Conservation (phyloP, 1,284 basidiomycete species). For the Tilletiopsis washingtonensis region DNA sequence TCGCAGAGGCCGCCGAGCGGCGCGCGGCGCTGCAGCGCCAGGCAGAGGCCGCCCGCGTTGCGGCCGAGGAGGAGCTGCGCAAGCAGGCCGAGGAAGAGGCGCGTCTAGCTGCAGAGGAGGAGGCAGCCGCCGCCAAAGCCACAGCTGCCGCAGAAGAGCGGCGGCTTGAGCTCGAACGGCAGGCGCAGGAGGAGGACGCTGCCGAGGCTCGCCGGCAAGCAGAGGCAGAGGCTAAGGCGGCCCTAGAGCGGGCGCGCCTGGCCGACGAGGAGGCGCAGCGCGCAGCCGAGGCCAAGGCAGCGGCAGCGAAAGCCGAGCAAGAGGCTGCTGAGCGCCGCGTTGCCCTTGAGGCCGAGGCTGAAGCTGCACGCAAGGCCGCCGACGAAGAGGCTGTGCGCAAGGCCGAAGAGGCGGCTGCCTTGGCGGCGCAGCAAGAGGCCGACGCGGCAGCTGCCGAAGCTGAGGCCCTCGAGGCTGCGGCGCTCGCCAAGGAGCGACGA, state of each 20-base stretch:
- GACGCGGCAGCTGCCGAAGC: conserved; percentile 28
- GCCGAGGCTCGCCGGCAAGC: too few relatives aligned
- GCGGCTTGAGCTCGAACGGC: too few relatives aligned
- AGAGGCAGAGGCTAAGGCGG: too few relatives aligned
- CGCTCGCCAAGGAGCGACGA: conserved; percentile 29
- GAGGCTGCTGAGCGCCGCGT: too few relatives aligned
- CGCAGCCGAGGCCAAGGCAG: neutral
- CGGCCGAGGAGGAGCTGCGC: conserved; percentile 6
- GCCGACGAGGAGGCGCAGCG: too few relatives aligned
- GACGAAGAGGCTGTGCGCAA: conserved; percentile 15
- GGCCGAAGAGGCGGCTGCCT: conserved; percentile 19
- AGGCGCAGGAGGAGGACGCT: too few relatives aligned
- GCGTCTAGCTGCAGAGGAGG: conserved; percentile 1
- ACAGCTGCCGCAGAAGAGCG: too few relatives aligned
- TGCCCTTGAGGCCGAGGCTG: conserved; percentile 3
- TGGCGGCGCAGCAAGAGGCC: conserved; percentile 29
- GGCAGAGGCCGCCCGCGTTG: neutral
- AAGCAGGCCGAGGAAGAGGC: conserved; percentile 11
- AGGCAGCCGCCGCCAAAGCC: neutral
- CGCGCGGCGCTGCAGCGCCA: neutral
- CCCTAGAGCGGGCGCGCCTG: too few relatives aligned
- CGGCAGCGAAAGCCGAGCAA: neutral
- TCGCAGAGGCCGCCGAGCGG: conserved; percentile 3
- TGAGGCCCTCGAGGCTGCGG: conserved; percentile 34
- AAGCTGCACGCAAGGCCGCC: conserved; percentile 9